Conservation (phyloP, 148 eudicot genomes). For the Limonium bicolor region DNA sequence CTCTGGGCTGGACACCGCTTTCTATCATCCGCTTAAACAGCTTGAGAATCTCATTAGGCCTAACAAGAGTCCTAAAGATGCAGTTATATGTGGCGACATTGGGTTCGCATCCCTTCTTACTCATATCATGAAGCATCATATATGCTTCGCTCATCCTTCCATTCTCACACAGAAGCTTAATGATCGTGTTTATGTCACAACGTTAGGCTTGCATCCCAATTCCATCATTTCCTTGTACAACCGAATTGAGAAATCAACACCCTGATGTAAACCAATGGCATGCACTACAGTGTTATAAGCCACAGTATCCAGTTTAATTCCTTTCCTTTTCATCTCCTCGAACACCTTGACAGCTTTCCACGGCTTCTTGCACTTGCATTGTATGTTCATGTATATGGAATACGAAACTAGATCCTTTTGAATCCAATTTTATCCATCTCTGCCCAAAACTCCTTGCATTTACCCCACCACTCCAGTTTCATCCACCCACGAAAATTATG, state of each 20-base stretch:
- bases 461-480: slow-evolving; percentile 79
- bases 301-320: slow-evolving; percentile 73
- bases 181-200: slow-evolving; percentile 58
- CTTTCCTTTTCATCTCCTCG: slow-evolving; percentile 76
- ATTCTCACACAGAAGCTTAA: slow-evolving; percentile 75
- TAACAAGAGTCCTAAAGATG: slow-evolving; percentile 53
- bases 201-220: slow-evolving; percentile 51
- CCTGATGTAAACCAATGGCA: slow-evolving; percentile 60
- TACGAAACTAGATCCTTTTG: slow-evolving; percentile 64
- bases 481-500: slow-evolving; percentile 85
- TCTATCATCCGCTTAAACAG: slow-evolving; percentile 70
- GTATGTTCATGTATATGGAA: slow-evolving; percentile 85
- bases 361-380: slow-evolving; percentile 76
- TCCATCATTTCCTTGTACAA: slow-evolving; percentile 69
- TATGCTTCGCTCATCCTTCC: slow-evolving; percentile 67
- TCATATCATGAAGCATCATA: slow-evolving; percentile 45
- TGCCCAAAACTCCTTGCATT: slow-evolving; percentile 89
- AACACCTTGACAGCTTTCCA: slow-evolving; percentile 80
- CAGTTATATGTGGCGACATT: slow-evolving; percentile 61
- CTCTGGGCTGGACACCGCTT: slow-evolving; percentile 48
- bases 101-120: slow-evolving; percentile 45
- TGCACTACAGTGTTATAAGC: slow-evolving; percentile 68
- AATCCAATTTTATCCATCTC: slow-evolving; percentile 64
- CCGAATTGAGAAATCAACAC: slow-evolving; percentile 72
- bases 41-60: slow-evolving; percentile 65